These are phyloP conservation scores for Candida adriatica DNA, from an alignment of 805 yeast genomes.

Conservation along the genomic window DNA sequence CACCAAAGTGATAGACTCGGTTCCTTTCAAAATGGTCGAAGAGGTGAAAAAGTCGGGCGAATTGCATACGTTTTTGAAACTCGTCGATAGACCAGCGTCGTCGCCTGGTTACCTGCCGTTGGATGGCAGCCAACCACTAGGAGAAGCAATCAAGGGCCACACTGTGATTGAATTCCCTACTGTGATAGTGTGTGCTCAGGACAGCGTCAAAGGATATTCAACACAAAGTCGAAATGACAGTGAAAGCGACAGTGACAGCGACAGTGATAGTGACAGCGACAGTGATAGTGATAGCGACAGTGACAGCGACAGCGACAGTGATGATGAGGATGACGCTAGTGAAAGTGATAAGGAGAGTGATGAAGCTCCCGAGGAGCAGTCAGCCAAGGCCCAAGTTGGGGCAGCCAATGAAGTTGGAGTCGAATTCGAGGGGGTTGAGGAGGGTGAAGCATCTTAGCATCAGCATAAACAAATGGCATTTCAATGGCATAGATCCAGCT, in stretches of 20 bases:
- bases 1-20: slow-evolving; percentile 22
- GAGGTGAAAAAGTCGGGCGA: slow-evolving; percentile 9
- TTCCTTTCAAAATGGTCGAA: slow-evolving; percentile 24
- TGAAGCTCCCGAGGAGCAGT: not conserved
- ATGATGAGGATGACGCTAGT: slow-evolving; percentile 16
- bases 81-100: slow-evolving; percentile 24
- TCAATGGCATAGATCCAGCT: too few species aligned
- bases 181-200: slow-evolving; percentile 35
- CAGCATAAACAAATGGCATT: too few species aligned
- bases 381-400: too few species aligned
- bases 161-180: slow-evolving; percentile 78
- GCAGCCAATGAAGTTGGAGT: too few species aligned
- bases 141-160: slow-evolving; percentile 44
- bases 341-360: slow-evolving; percentile 14
- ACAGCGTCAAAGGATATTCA: slow-evolving; percentile 22
- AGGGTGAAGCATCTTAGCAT: too few species aligned
- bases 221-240: not conserved
- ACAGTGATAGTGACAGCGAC: slow-evolving; percentile 10
- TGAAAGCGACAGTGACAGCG: slow-evolving; percentile 6
- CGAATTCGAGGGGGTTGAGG: too few species aligned
- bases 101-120: slow-evolving; percentile 34
- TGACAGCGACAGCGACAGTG: slow-evolving; percentile 10
- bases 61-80: slow-evolving; percentile 24
- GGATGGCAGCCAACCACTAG: slow-evolving; percentile 30
- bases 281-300: slow-evolving; percentile 10